Conservation (phyloP, 164 flowering plant species). For the Aristolochia contorta region DNA sequence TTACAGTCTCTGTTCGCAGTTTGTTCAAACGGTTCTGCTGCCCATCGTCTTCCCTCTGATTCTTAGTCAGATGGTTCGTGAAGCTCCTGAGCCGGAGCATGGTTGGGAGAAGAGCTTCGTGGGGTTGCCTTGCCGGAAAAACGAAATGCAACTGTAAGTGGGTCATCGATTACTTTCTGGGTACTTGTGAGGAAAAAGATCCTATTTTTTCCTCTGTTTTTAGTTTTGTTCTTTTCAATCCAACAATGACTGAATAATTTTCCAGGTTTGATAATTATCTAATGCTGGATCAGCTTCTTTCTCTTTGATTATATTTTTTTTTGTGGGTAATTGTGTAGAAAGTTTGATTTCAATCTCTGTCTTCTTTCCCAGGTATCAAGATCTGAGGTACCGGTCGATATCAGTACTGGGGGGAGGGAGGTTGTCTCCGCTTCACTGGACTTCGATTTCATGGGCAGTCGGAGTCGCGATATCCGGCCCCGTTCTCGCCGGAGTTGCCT, state of each 20-base stretch:
- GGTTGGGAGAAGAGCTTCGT: slow-evolving; percentile 14
- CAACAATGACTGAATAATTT: too few relatives aligned
- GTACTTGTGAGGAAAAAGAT: too few relatives aligned
- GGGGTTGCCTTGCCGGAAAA: slow-evolving; percentile 22
- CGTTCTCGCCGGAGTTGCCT: slow-evolving; percentile 23
- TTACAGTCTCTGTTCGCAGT: slow-evolving; percentile 52
- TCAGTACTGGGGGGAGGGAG: not conserved
- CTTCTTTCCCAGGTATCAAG: slow-evolving; percentile 29
- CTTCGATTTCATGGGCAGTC: slow-evolving; percentile 45
- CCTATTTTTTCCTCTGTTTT: too few relatives aligned
- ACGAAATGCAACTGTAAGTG: slow-evolving; percentile 40
- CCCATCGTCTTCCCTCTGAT: slow-evolving; percentile 58
- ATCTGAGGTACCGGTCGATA: slow-evolving; percentile 24
- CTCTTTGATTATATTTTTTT: not conserved
- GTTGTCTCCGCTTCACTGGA: slow-evolving; percentile 47
- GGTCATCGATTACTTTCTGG: too few relatives aligned
- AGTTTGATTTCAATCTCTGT: too few relatives aligned
- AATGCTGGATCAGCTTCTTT: too few relatives aligned
- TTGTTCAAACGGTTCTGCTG: slow-evolving; percentile 35
- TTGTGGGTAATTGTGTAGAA: too few relatives aligned
- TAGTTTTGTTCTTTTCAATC: too few relatives aligned
- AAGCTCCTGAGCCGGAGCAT: slow-evolving; percentile 8
- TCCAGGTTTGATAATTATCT: too few relatives aligned
- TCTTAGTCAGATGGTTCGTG: slow-evolving; percentile 20
- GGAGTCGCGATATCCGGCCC: slow-evolving; percentile 43